Conservation (phyloP, 2,329 filamentous ascomycete genomes). For the Helotiales sp. region DNA sequence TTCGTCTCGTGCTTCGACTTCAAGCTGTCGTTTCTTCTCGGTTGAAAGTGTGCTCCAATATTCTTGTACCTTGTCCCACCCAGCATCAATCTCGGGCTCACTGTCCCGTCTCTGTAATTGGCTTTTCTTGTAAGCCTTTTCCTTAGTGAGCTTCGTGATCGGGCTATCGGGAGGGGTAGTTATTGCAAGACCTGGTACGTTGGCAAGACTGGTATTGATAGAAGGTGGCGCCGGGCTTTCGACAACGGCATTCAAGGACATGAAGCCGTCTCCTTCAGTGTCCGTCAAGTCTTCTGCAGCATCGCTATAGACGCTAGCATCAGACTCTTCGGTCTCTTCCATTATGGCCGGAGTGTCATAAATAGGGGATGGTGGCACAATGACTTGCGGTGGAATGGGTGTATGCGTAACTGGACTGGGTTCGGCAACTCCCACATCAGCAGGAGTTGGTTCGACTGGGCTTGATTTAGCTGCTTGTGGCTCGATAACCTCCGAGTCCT, state of each 20-base stretch:
- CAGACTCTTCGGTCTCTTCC: slow-evolving; percentile 42
- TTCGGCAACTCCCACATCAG: slow-evolving; percentile 25
- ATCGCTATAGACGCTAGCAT: slow-evolving; percentile 70
- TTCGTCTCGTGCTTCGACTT: slow-evolving; percentile 51
- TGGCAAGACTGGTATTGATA: slow-evolving; percentile 21
- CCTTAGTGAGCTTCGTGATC: slow-evolving; percentile 25
- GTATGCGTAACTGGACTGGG: slow-evolving; percentile 6
- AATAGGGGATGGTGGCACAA: slow-evolving; percentile 34
- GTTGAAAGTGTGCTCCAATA: slow-evolving; percentile 69
- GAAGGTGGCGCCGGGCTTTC: slow-evolving; percentile 56
- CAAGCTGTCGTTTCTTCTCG: slow-evolving; percentile 59
- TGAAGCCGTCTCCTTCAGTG: slow-evolving; percentile 64
- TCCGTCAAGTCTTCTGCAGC: slow-evolving; percentile 73
- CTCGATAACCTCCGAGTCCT: slow-evolving; percentile 11
- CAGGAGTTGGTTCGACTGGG: slow-evolving; percentile 22
- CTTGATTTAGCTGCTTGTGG: slow-evolving; percentile 20
- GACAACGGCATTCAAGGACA: slow-evolving; percentile 72
- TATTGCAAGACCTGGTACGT: slow-evolving; percentile 21
- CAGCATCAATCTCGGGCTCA: slow-evolving; percentile 26
- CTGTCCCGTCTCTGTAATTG: slow-evolving; percentile 21
- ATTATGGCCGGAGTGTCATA: slow-evolving; percentile 35
- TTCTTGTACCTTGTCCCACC: slow-evolving; percentile 66
- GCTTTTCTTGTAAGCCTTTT: slow-evolving; percentile 25
- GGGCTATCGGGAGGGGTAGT: slow-evolving; percentile 31
- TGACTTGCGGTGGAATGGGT: slow-evolving; percentile 10